Conservation (phyloP, 208 protist species). For the Crithidia bombi region DNA sequence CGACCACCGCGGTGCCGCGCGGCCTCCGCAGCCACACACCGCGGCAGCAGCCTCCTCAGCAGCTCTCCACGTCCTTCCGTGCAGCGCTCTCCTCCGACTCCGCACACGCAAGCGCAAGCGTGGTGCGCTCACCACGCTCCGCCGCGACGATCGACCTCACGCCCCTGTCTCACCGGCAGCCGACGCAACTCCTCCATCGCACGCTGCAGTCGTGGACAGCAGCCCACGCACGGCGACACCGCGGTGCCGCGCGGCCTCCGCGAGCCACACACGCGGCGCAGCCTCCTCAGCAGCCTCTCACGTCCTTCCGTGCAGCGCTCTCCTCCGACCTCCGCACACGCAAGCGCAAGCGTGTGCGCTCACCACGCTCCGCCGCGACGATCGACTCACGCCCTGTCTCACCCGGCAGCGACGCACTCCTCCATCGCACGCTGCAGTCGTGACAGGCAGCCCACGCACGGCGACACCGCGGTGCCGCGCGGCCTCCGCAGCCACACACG, state of each 20-base stretch:
- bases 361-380: background rate
- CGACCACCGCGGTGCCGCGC: constrained; percentile 10
- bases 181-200: constrained; percentile 7
- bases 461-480: too few species aligned
- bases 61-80: background rate
- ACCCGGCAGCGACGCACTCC: background rate
- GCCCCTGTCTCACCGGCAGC: constrained; percentile 3
- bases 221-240: constrained; percentile 16
- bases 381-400: background rate
- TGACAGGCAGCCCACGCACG: too few species aligned
- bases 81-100: constrained; percentile 2
- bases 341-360: background rate
- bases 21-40: background rate
- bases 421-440: background rate
- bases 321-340: constrained; percentile 4
- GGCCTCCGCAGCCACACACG: too few species aligned
- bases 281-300: background rate
- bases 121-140: constrained; percentile 10
- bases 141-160: background rate
- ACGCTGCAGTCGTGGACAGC: constrained; percentile 8
- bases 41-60: background rate
- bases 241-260: constrained; percentile 9
- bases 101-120: constrained; percentile 12
- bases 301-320: background rate
- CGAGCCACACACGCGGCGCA: background rate